Percentiles rank a stretch among this genome's conserved stretches.
phyloP scores from a whole-genome alignment of 2,329 filamentous ascomycete genomes.

The Ophiostoma tasmaniense region DNA sequence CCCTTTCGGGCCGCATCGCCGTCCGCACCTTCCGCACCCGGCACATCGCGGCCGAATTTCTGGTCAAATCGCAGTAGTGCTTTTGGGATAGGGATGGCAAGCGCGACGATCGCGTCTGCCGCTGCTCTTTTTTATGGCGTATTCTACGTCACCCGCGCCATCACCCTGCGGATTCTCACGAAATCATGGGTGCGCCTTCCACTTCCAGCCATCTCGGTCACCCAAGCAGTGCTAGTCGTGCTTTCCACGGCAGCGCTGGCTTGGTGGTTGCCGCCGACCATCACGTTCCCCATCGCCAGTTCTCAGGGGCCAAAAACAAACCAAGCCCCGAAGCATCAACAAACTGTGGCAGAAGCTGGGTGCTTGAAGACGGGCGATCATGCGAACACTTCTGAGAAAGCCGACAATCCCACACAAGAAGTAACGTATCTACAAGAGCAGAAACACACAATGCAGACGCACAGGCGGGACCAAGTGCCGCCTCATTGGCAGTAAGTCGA shows the following conservation, averaged over 20 bases:
- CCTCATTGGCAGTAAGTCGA: conserved; percentile 1
- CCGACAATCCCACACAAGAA: background rate
- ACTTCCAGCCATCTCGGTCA: background rate
- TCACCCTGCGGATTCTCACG: background rate
- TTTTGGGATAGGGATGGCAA: background rate
- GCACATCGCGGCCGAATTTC: background rate
- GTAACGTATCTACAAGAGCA: background rate
- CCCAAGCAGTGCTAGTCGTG: background rate
- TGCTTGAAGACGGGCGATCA: background rate
- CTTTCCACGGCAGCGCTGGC: conserved; percentile 1
- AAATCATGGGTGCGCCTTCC: conserved; percentile 1
- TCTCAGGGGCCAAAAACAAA: background rate
- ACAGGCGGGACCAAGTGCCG: background rate
- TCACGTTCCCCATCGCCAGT: background rate
- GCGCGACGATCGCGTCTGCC: background rate
- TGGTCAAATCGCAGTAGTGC: background rate
- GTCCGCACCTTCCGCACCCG: background rate
- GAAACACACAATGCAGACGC: background rate
- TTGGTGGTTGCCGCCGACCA: background rate
- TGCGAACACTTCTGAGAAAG: too few species aligned
- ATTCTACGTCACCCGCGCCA: background rate
- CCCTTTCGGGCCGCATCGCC: background rate
- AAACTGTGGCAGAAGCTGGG: background rate
- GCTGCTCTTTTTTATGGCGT: background rate
- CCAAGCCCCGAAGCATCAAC: background rate